These are phyloP conservation scores for Eucalyptus globulus DNA, from an alignment of 345 rosid genomes.

Conservation along the genomic window DNA sequence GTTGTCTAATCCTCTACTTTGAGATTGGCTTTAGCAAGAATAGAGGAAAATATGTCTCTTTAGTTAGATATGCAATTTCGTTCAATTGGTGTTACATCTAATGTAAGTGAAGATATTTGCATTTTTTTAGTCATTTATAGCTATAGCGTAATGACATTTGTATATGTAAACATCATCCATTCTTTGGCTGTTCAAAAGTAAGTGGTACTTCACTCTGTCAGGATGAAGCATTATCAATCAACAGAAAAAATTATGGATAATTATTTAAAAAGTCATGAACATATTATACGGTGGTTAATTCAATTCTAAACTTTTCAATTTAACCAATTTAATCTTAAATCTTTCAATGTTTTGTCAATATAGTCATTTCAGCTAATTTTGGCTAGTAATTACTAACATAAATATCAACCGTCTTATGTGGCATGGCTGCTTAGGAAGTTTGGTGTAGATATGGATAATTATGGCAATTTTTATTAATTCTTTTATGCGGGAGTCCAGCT, in stretches of 20 bases:
- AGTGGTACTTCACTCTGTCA: too few species aligned
- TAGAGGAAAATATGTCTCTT: not conserved
- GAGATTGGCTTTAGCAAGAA: not conserved
- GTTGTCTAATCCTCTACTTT: not conserved
- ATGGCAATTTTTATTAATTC: too few species aligned
- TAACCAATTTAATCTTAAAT: too few species aligned
- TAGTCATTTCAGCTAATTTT: too few species aligned
- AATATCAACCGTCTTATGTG: fast-evolving
- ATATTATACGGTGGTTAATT: too few species aligned
- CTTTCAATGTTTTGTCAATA: too few species aligned
- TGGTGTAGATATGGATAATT: fast-evolving
- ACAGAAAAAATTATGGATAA: not conserved
- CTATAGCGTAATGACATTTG: not conserved
- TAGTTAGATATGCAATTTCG: not conserved
- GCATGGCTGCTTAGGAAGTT: fast-evolving
- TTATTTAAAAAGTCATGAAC: too few species aligned
- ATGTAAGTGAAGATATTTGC: not conserved
- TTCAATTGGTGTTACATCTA: not conserved
- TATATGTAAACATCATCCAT: too few species aligned
- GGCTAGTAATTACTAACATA: fast-evolving
- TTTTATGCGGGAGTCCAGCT: fast-evolving
- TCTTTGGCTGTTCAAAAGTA: too few species aligned
- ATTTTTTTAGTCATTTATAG: not conserved
- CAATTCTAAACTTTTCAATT: too few species aligned
- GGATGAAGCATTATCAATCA: too few species aligned